These are phyloP conservation scores for Ustilago sp. DNA, from an alignment of 1,284 basidiomycete genomes.

Conservation along the genomic window DNA sequence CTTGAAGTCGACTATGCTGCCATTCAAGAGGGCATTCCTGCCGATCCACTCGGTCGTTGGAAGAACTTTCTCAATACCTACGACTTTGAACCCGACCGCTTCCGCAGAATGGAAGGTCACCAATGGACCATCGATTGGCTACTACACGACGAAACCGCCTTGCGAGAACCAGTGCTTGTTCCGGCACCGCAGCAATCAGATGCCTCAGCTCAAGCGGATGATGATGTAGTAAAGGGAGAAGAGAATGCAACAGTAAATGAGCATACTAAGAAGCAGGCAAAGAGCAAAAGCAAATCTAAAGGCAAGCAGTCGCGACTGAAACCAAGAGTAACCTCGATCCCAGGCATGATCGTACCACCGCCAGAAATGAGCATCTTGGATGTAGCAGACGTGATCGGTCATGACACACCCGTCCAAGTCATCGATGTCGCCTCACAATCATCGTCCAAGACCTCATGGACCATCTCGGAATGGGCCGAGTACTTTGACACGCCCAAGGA, in stretches of 20 bases:
- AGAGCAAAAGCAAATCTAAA: not conserved
- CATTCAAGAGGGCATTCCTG: conserved; percentile 59
- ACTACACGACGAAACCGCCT: conserved; percentile 31
- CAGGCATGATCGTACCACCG: conserved; percentile 81
- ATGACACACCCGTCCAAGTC: conserved; percentile 59
- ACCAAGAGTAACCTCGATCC: conserved; percentile 39
- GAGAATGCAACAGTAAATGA: not conserved
- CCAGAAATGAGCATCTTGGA: conserved; percentile 79
- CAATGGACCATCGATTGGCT: conserved; percentile 63
- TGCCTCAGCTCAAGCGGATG: not conserved
- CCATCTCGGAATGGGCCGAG: conserved; percentile 86
- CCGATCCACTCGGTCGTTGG: conserved; percentile 59
- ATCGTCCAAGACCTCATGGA: conserved; percentile 75
- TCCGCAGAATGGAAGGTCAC: conserved; percentile 42
- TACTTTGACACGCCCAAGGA: conserved; percentile 80
- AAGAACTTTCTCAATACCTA: conserved; percentile 41
- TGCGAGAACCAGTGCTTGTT: conserved; percentile 50
- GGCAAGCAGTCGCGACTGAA: conserved; percentile 23
- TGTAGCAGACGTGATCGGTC: conserved; percentile 80
- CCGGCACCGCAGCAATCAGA: conserved; percentile 18
- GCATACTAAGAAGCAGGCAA: not conserved
- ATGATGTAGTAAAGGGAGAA: conserved; percentile 3
- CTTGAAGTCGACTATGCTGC: conserved; percentile 59
- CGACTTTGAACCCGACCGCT: conserved; percentile 37
- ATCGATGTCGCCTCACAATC: conserved; percentile 70